A percentile compares a stretch with the other conserved stretches of the same genome.
phyloP scores from a whole-genome alignment of 1,284 basidiomycete species.

The Taiwanofungus camphoratus region DNA sequence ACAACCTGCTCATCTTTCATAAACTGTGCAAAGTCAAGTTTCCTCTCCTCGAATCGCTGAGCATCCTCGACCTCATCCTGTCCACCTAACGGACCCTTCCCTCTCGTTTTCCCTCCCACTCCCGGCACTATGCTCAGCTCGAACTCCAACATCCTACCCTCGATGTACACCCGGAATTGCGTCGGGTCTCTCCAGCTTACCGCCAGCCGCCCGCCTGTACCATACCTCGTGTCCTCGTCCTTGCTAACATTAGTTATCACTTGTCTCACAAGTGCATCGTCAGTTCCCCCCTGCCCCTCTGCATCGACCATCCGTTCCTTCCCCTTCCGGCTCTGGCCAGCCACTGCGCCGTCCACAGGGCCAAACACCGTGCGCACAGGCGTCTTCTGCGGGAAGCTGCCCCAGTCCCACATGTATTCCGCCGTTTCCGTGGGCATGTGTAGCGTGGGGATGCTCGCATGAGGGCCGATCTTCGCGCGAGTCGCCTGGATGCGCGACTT shows the following conservation, averaged over 20 bases:
- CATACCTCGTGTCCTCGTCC: conserved; percentile 29
- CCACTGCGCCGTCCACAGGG: conserved; percentile 20
- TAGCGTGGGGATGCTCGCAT: conserved; percentile 12
- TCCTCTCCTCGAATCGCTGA: conserved; percentile 45
- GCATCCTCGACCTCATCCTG: conserved; percentile 47
- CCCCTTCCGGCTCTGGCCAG: conserved; percentile 14
- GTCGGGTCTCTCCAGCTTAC: conserved; percentile 46
- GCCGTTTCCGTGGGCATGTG: conserved; percentile 29
- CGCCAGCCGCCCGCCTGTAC: conserved; percentile 46
- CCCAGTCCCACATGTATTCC: conserved; percentile 85
- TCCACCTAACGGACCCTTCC: conserved; percentile 29
- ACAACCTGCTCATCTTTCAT: conserved; percentile 50
- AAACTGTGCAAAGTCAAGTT: conserved; percentile 50
- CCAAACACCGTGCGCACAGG: conserved; percentile 52
- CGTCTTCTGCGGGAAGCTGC: conserved; percentile 75
- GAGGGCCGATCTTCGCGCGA: conserved; percentile 15
- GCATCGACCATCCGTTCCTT: conserved; percentile 20
- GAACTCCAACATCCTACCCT: conserved; percentile 50
- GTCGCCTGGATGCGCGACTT: conserved; percentile 12
- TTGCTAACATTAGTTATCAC: conserved; percentile 2
- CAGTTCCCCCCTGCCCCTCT: conserved; percentile 7
- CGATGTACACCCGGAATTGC: conserved; percentile 50
- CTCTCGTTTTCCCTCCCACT: conserved; percentile 22
- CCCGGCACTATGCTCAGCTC: conserved; percentile 50
- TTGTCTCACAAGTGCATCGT: conserved; percentile 4